Base-by-base conservation (phyloP, 1,284 basidiomycete species). In the Afroboletus lepidellus region DNA sequence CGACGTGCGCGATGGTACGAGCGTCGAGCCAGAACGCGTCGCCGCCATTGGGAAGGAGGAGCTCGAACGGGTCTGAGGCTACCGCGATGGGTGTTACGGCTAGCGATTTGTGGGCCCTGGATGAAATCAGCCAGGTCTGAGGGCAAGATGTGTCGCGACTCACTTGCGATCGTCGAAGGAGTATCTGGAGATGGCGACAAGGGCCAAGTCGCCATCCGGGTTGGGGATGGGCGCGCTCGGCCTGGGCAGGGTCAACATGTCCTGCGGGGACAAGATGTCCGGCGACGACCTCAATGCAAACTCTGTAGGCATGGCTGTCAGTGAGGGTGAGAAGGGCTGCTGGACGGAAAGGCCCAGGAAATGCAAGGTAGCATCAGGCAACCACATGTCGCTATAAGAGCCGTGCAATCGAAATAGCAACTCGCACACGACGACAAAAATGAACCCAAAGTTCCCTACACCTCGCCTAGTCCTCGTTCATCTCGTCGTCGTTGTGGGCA, bases 21-120 rank as follows among this genome's bases (percentile, higher is more conserved):
- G 77, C 70, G 48, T 83, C 79, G 20, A 92, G 74, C 90, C 90
- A 92, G 72, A 92, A 91, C 2, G 78, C 76, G 43, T 89, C 84
- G 18, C 87, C 88, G 11, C 81, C 84, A 41, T 81, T 78, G 18
- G 79, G 69, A 39, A 88, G 74, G 16, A 80, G 73, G 50, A 85
- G 72, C 57, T 82, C 71, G 30, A 82, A 63, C 0, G 82, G 75
- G 38, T 74, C 62, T 16, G 73, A 72, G 23, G 69, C 69, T 7
- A 76, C 75, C 46, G 80, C 78, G 53, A 87, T 72, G 6, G 84
- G 75, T 8, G 80, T 76, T 45, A 87, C 69, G 64, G 83, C 81
- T 55, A 94, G 74, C 9, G 79, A 81, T 60, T 85, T 87, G 60
- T 80, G 74, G 55, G 87, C 90, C 60, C 88, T 90, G 59, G 32